These are phyloP conservation scores for Camellia granthamiana DNA, from an alignment of 148 eudicot genomes.

Conservation along the genomic window DNA sequence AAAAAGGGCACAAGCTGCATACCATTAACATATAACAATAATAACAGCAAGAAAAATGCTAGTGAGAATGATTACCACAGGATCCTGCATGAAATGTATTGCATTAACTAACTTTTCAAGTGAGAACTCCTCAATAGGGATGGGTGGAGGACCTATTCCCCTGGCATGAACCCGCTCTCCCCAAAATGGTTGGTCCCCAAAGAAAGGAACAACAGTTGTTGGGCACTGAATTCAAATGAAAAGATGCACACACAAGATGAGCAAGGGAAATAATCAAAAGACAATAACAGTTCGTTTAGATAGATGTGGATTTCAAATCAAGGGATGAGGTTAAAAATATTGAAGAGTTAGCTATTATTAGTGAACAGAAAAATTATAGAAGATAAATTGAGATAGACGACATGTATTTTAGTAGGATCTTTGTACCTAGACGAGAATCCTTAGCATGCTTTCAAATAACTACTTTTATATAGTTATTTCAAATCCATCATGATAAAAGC, in stretches of 20 bases:
- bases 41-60: background rate
- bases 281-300: too few species aligned
- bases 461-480: too few species aligned
- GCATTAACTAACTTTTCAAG: slow-evolving; percentile 58
- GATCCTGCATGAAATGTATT: slow-evolving; percentile 66
- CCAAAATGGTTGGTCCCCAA: slow-evolving; percentile 98
- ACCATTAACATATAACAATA: background rate
- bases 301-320: too few species aligned
- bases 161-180: slow-evolving; percentile 79
- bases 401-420: too few species aligned
- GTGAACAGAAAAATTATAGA: too few species aligned
- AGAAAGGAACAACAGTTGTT: slow-evolving; percentile 87
- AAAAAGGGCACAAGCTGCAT: background rate
- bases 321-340: too few species aligned
- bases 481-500: too few species aligned
- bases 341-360: too few species aligned
- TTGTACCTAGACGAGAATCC: too few species aligned
- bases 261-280: background rate
- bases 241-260: background rate
- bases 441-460: too few species aligned
- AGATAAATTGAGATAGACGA: too few species aligned
- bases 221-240: slow-evolving; percentile 64
- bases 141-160: slow-evolving; percentile 87
- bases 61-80: slow-evolving; percentile 40
- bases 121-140: slow-evolving; percentile 71